These are phyloP conservation scores for Chloropicon primus DNA, from an alignment of 139 green algal genomes.

Conservation along the genomic window DNA sequence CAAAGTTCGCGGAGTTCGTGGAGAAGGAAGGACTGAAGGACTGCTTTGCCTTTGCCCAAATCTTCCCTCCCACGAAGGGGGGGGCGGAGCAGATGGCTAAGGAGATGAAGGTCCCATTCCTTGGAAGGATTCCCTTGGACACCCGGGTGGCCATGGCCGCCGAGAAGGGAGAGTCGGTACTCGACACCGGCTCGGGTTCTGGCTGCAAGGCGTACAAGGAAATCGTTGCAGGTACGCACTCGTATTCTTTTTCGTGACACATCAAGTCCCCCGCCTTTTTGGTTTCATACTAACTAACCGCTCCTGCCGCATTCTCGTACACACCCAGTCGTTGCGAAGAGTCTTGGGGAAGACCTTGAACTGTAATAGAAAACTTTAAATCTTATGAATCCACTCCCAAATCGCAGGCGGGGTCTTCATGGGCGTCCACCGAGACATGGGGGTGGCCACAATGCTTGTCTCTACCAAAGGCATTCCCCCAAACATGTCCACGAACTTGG, in stretches of 20 bases:
- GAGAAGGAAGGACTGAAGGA: neutral
- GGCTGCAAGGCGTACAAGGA: neutral
- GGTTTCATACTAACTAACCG: too few relatives aligned
- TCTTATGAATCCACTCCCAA: neutral
- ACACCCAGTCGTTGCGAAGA: neutral
- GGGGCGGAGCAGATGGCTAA: conserved; percentile 58
- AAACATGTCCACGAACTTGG: neutral
- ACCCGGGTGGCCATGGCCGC: neutral
- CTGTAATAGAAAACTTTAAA: neutral
- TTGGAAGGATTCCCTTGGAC: conserved; percentile 78
- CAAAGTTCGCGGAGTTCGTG: neutral
- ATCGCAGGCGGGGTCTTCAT: neutral
- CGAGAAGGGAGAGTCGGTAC: neutral
- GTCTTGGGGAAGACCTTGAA: neutral
- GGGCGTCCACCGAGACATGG: neutral
- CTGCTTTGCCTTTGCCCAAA: conserved; percentile 26
- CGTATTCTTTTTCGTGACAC: too few relatives aligned
- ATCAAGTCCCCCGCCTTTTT: too few relatives aligned
- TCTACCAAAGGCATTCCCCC: neutral
- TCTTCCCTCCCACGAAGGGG: conserved; percentile 41
- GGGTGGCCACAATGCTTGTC: neutral
- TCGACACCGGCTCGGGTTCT: neutral
- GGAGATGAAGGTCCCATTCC: conserved; percentile 59
- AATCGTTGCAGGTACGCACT: too few relatives aligned
- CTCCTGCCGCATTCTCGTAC: too few relatives aligned